Conservation (phyloP, 169 alveolate genomes). For the Nephromyces sp. region DNA sequence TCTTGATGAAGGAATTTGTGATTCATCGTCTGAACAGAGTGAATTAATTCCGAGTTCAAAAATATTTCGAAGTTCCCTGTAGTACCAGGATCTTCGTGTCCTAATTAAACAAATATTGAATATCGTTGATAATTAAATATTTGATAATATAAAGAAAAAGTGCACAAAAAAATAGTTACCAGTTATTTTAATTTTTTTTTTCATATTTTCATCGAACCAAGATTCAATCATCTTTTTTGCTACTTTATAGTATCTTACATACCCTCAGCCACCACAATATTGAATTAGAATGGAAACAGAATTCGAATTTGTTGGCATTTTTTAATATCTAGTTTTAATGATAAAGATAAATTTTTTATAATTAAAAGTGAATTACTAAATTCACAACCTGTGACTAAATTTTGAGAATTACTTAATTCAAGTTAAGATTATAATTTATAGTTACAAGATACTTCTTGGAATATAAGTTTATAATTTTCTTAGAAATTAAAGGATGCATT, state of each 20-base stretch:
- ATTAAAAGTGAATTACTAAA: too few species aligned
- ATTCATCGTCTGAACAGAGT: slow-evolving; percentile 10
- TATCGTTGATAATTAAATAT: neutral
- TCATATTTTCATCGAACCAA: neutral
- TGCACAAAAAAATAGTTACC: neutral
- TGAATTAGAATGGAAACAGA: neutral
- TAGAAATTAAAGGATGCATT: too few species aligned
- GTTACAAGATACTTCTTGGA: too few species aligned
- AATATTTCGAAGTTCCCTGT: slow-evolving; percentile 19
- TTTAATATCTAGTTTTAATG: too few species aligned
- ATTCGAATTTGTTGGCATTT: too few species aligned
- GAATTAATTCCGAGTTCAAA: slow-evolving; percentile 6
- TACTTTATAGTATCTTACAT: neutral
- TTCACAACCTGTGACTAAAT: too few species aligned
- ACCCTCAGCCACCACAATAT: neutral
- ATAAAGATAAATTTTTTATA: too few species aligned
- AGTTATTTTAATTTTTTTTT: neutral
- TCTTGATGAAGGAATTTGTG: slow-evolving; percentile 12
- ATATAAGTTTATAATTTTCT: too few species aligned
- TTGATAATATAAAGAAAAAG: neutral
- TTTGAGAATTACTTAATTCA: too few species aligned
- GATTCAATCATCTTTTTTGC: neutral
- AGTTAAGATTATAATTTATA: too few species aligned
- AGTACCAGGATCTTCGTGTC: slow-evolving; percentile 22
- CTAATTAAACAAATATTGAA: neutral